Conservation (phyloP, 345 rosid genomes). For the Kandelia obovata region DNA sequence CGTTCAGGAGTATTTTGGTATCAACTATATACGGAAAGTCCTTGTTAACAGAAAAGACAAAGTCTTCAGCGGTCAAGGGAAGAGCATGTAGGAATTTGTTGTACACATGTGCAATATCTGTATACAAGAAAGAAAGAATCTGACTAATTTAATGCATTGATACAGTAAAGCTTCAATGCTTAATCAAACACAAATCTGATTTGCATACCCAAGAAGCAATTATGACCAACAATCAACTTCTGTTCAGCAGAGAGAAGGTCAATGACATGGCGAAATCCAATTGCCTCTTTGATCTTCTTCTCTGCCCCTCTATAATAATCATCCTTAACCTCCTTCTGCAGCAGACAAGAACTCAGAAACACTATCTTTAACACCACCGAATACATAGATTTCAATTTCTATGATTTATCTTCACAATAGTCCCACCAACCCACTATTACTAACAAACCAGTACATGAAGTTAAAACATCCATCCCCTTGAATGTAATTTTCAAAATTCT, state of each 20-base stretch:
- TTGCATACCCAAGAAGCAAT: slow-evolving; percentile 80
- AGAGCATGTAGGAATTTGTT: slow-evolving; percentile 81
- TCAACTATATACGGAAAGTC: slow-evolving; percentile 72
- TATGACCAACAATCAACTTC: slow-evolving; percentile 90
- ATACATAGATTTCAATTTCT: not conserved
- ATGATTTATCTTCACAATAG: not conserved
- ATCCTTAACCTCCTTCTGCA: slow-evolving; percentile 68
- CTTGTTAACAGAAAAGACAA: slow-evolving; percentile 50
- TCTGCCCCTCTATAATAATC: slow-evolving; percentile 48
- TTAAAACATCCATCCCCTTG: no score
- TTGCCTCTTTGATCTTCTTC: slow-evolving; percentile 56
- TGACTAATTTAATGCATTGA: slow-evolving; percentile 17
- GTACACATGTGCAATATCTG: slow-evolving; percentile 88
- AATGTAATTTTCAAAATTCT: no score
- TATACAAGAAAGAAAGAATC: slow-evolving; percentile 16
- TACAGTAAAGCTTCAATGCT: not conserved
- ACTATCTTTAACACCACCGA: not conserved
- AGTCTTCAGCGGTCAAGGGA: slow-evolving; percentile 70
- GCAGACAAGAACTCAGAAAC: not conserved
- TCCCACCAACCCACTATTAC: not conserved
- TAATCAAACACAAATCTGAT: slow-evolving; percentile 13
- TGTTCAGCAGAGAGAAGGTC: slow-evolving; percentile 77
- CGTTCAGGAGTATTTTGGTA: slow-evolving; percentile 81
- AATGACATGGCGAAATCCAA: slow-evolving; percentile 87
- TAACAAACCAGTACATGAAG: not conserved